Conservation (phyloP, 805 yeast species). For the Candida hispaniensis region DNA sequence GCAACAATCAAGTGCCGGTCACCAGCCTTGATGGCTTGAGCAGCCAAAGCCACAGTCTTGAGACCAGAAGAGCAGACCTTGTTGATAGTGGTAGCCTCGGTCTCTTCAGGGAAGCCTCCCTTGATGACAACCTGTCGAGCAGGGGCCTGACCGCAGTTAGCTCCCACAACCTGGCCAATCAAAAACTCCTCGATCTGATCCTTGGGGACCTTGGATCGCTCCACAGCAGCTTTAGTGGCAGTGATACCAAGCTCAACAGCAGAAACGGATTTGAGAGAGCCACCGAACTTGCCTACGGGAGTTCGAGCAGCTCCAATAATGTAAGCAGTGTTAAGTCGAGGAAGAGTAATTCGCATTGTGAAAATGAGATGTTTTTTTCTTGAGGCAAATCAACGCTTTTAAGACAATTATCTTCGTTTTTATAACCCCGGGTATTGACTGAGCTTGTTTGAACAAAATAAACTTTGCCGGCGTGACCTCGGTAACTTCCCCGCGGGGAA, state of each 20-base stretch:
- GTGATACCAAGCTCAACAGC: conserved; percentile 77
- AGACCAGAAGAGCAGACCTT: conserved; percentile 95
- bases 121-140: conserved; percentile 92
- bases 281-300: conserved; percentile 90
- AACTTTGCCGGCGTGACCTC: too few relatives aligned
- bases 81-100: conserved; percentile 82
- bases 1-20: conserved; percentile 79
- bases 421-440: too few relatives aligned
- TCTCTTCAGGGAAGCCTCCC: conserved; percentile 70
- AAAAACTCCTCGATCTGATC: conserved; percentile 74
- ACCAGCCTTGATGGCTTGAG: conserved; percentile 77
- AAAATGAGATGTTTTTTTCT: conserved; percentile 1
- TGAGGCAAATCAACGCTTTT: too few relatives aligned
- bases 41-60: conserved; percentile 78
- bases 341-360: conserved; percentile 16
- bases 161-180: conserved; percentile 86
- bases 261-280: conserved; percentile 55
- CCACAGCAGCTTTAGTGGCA: conserved; percentile 79
- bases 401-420: too few relatives aligned
- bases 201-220: conserved; percentile 66
- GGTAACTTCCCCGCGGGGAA: too few relatives aligned
- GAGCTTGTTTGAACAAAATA: too few relatives aligned
- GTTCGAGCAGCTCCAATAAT: conserved; percentile 86
- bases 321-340: conserved; percentile 40
- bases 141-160: conserved; percentile 90